Percentiles rank a stretch among this genome's conserved stretches.
phyloP scores from a whole-genome alignment of 768 basidiomycete genomes.

The Pholiota molesta region DNA sequence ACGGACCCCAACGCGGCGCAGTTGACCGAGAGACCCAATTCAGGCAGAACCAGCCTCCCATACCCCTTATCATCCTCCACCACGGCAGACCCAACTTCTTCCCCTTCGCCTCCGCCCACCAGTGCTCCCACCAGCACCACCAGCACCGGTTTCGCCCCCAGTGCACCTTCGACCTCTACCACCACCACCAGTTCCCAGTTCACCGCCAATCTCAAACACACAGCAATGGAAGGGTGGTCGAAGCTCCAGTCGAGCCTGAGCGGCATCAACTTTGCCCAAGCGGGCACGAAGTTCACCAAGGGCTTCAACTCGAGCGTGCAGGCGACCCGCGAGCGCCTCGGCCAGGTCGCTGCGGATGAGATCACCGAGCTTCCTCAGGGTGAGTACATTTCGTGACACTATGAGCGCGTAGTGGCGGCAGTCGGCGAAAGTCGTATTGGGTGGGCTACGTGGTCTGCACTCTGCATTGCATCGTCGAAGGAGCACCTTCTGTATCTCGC shows the following conservation, averaged over 20 bases:
- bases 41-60: not conserved
- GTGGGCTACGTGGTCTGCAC: not conserved
- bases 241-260: slow-evolving; percentile 67
- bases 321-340: slow-evolving; percentile 85
- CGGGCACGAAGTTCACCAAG: slow-evolving; percentile 76
- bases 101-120: not conserved
- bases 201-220: slow-evolving; percentile 17
- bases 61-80: slow-evolving; percentile 1
- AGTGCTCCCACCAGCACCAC: slow-evolving; percentile 2
- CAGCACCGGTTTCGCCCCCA: slow-evolving; percentile 2
- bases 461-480: not conserved
- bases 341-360: slow-evolving; percentile 87
- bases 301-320: slow-evolving; percentile 83
- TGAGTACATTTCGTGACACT: slow-evolving; percentile 27
- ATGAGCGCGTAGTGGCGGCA: not conserved
- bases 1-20: slow-evolving; percentile 1
- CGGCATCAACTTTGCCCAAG: slow-evolving; percentile 72
- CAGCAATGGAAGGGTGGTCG: slow-evolving; percentile 64
- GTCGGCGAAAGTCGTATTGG: not conserved
- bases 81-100: not conserved
- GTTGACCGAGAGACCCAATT: not conserved
- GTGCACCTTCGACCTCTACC: not conserved
- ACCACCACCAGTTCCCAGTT: slow-evolving; percentile 6
- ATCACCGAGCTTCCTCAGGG: slow-evolving; percentile 94
- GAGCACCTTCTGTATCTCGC: not conserved